phyloP scores from a whole-genome alignment of 805 yeast genomes.

The Candida cerambycidarum region DNA sequence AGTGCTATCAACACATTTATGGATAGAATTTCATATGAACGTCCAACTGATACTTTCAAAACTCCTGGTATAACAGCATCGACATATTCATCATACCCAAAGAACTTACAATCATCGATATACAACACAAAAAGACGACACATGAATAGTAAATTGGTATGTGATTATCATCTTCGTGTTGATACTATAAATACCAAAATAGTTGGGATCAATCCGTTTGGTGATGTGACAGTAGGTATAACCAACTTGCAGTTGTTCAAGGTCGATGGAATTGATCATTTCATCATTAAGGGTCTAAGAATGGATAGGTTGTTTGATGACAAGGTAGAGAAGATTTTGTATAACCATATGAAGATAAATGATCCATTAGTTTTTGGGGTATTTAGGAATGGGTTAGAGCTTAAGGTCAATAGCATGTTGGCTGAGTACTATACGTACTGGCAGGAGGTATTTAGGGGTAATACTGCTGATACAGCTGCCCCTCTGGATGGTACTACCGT shows the following conservation, averaged over 20 bases:
- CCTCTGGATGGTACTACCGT: too few relatives aligned
- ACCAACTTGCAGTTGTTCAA: conserved; percentile 19
- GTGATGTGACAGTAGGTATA: conserved; percentile 19
- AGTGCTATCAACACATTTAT: too few relatives aligned
- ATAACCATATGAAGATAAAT: conserved; percentile 21
- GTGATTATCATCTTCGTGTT: conserved; percentile 34
- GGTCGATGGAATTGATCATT: conserved; percentile 22
- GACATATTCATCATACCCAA: background rate
- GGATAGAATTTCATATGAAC: too few relatives aligned
- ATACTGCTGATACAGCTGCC: too few relatives aligned
- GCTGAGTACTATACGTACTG: conserved; percentile 14
- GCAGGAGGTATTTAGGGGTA: conserved; percentile 11
- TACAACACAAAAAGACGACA: background rate
- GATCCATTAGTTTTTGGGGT: conserved; percentile 12
- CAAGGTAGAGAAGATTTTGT: conserved; percentile 15
- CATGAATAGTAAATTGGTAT: conserved; percentile 29
- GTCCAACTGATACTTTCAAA: too few relatives aligned
- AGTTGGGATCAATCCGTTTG: conserved; percentile 25
- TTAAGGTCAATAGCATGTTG: conserved; percentile 10
- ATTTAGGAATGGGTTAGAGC: conserved; percentile 7
- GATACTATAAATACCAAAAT: conserved; percentile 17
- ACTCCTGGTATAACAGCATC: conserved; percentile 1
- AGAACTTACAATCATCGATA: background rate
- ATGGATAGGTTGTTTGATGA: conserved; percentile 17
- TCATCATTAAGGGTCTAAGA: conserved; percentile 20